These are phyloP conservation scores for Juglanconis sp. DNA, from an alignment of 2,329 filamentous ascomycete species.

Conservation along the genomic window DNA sequence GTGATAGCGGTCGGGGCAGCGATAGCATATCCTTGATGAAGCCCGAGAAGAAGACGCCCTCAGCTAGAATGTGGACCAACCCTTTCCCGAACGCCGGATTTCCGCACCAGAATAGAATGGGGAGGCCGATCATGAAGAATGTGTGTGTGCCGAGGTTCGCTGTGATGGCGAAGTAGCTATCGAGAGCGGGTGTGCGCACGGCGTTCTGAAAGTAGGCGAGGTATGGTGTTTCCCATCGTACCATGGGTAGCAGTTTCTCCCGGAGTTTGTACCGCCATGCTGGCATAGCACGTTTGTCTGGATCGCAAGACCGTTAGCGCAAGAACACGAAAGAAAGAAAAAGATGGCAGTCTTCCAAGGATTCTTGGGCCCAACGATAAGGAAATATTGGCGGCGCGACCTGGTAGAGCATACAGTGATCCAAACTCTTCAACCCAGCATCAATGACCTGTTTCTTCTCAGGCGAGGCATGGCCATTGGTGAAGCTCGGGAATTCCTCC, in stretches of 20 bases:
- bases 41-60: slow-evolving; percentile 82
- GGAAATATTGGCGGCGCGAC: background rate
- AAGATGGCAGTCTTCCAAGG: background rate
- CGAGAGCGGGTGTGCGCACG: slow-evolving; percentile 77
- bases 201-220: slow-evolving; percentile 80
- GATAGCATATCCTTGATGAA: slow-evolving; percentile 94
- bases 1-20: slow-evolving; percentile 85
- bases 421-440: slow-evolving; percentile 75
- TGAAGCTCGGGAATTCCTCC: slow-evolving; percentile 15
- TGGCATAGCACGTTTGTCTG: slow-evolving; percentile 81
- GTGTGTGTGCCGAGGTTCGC: slow-evolving; percentile 97
- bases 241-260: slow-evolving; percentile 76
- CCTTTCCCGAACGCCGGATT: slow-evolving; percentile 81
- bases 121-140: slow-evolving; percentile 95
- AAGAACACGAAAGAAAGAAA: background rate
- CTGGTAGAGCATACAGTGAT: slow-evolving; percentile 62
- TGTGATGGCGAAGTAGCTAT: slow-evolving; percentile 95
- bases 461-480: slow-evolving; percentile 8
- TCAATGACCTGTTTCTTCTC: slow-evolving; percentile 44
- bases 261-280: slow-evolving; percentile 85
- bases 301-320: slow-evolving; percentile 15
- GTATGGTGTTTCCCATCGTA: slow-evolving; percentile 93
- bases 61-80: slow-evolving; percentile 71
- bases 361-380: background rate
- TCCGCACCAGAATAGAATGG: slow-evolving; percentile 95